Percentiles rank a stretch among this genome's conserved stretches.
Evolutionary conservation across 2,329 filamentous ascomycete genomes (phyloP).

Genomic region (Chaetomium globosum): DNA sequence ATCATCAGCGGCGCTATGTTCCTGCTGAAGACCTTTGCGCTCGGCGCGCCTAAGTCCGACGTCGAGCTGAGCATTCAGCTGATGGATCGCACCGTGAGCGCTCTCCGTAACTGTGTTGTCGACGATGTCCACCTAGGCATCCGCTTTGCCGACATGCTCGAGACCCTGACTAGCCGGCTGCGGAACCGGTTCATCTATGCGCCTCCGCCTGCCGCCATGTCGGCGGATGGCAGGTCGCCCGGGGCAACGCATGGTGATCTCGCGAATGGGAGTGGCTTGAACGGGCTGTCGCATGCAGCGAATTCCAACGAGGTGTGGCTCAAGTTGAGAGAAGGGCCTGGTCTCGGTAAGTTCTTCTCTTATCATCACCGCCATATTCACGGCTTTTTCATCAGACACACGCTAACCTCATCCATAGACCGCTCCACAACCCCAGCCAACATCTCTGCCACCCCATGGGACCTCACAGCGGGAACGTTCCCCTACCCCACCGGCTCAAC

Average conservation of each 20-base stretch:
- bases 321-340: conserved; percentile 47
- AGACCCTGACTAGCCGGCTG: conserved; percentile 73
- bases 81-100: conserved; percentile 74
- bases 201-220: conserved; percentile 48
- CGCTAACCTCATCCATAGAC: conserved; percentile 35
- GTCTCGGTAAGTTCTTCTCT: conserved; percentile 42
- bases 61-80: conserved; percentile 74
- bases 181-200: conserved; percentile 73
- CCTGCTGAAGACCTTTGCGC: conserved; percentile 78
- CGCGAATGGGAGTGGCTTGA: conserved; percentile 28
- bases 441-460: conserved; percentile 66
- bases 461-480: conserved; percentile 58
- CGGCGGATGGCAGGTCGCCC: conserved; percentile 40
- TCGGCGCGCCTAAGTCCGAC: conserved; percentile 77
- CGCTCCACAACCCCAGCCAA: conserved; percentile 52
- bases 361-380: background rate
- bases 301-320: conserved; percentile 37
- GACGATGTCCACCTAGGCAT: conserved; percentile 86
- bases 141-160: conserved; percentile 79
- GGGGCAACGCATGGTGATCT: conserved; percentile 39
- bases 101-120: conserved; percentile 75
- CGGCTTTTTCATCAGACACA: background rate
- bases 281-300: conserved; percentile 24
- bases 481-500: conserved; percentile 53
- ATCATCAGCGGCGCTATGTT: conserved; percentile 87